Percentiles rank a stretch among this genome's conserved stretches.
phyloP scores from a whole-genome alignment of 1,284 basidiomycete genomes.

The Irpex rosettiformis region DNA sequence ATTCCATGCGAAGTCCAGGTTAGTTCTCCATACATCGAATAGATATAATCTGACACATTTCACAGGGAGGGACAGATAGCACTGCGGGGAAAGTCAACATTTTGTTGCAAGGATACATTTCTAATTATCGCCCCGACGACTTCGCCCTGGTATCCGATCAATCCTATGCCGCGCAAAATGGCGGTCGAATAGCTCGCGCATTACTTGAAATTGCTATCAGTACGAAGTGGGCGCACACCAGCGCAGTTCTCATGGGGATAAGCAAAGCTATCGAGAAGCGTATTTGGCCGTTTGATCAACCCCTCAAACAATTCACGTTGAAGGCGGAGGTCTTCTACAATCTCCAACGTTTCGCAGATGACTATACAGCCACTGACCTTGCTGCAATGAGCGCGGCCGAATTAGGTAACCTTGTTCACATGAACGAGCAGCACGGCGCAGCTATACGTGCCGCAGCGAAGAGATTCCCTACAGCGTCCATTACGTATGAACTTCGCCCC shows the following conservation, averaged over 20 bases:
- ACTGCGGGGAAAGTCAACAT: conserved; percentile 93
- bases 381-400: conserved; percentile 70
- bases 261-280: conserved; percentile 93
- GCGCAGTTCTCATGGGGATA: conserved; percentile 82
- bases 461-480: conserved; percentile 79
- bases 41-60: background rate
- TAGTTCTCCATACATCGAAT: conserved; percentile 14
- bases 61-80: conserved; percentile 73
- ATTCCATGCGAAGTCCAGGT: conserved; percentile 82
- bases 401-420: conserved; percentile 82
- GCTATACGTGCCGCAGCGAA: conserved; percentile 81
- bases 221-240: conserved; percentile 85
- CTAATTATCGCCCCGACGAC: conserved; percentile 79
- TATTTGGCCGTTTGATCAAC: conserved; percentile 96
- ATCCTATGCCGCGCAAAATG: conserved; percentile 92
- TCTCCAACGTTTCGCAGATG: conserved; percentile 81
- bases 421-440: conserved; percentile 84
- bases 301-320: conserved; percentile 76
- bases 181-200: conserved; percentile 90
- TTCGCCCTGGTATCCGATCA: conserved; percentile 97
- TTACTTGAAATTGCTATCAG: conserved; percentile 93
- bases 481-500: conserved; percentile 74
- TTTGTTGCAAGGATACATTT: conserved; percentile 90
- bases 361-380: conserved; percentile 78
- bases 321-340: conserved; percentile 81